A percentile compares a stretch with the other conserved stretches of the same genome.
phyloP scores from a whole-genome alignment of 75 land plant species.

The Sequoia sempervirens region DNA sequence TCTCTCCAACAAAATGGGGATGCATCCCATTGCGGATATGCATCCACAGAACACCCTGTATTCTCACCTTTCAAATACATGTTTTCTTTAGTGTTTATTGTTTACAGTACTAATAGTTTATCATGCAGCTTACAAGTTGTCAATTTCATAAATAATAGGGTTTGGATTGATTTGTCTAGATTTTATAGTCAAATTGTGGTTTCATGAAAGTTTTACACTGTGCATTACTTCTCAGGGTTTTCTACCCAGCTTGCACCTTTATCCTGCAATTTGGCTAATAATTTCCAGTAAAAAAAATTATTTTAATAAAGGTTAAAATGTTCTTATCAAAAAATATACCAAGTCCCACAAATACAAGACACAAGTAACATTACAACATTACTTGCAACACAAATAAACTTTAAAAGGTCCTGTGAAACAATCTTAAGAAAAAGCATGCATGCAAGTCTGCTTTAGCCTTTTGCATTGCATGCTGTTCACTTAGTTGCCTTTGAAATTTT shows the following conservation, averaged over 20 bases:
- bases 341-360: no score
- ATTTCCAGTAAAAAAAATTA: not conserved
- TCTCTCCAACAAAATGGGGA: not conserved
- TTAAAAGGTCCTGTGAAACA: no score
- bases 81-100: not conserved
- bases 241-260: not conserved
- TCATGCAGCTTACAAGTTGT: not conserved
- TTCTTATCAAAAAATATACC: no score
- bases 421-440: no score
- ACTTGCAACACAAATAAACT: no score
- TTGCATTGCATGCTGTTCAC: no score
- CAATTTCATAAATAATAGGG: not conserved
- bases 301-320: not conserved
- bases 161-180: not conserved
- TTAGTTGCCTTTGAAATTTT: no score
- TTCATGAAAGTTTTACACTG: not conserved
- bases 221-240: not conserved
- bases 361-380: no score
- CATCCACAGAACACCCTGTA: not conserved
- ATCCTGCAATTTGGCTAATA: not conserved
- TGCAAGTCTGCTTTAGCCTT: no score
- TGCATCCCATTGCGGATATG: not conserved
- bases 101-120: not conserved
- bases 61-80: not conserved
- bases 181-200: not conserved